Percentiles rank a stretch among this genome's conserved stretches.
phyloP scores from a whole-genome alignment of 2,329 filamentous ascomycete species.

The Erysiphe pulchra region DNA sequence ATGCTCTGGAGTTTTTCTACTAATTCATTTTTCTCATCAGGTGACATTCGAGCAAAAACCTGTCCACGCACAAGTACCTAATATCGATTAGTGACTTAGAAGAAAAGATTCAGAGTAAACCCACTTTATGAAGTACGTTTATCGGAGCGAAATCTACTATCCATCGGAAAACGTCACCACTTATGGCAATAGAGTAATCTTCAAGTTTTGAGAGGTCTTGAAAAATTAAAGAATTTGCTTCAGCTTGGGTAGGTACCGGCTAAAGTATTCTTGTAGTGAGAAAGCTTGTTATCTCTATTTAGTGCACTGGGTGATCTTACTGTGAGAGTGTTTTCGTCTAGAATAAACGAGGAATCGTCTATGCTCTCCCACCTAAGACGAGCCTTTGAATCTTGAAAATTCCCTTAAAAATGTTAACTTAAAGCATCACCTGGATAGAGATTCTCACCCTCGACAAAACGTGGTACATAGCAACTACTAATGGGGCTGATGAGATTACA shows the following conservation, averaged over 20 bases:
- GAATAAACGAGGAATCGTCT: constrained; percentile 53
- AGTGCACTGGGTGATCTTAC: constrained; percentile 16
- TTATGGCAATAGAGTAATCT: constrained; percentile 75
- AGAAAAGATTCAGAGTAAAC: constrained; percentile 7
- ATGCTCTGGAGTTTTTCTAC: constrained; percentile 94
- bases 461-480: constrained; percentile 79
- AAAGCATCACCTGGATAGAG: not conserved
- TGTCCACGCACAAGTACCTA: constrained; percentile 78
- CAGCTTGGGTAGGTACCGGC: constrained; percentile 44
- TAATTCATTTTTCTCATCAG: constrained; percentile 92
- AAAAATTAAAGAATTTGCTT: constrained; percentile 59
- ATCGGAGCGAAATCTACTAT: constrained; percentile 72
- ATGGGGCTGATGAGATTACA: constrained; percentile 58
- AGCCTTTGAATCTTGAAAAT: constrained; percentile 46
- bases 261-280: constrained; percentile 13
- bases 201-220: constrained; percentile 59
- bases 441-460: constrained; percentile 46
- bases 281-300: no score
- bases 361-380: constrained; percentile 77
- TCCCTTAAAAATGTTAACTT: constrained; percentile 19
- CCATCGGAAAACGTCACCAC: constrained; percentile 90
- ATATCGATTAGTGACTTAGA: constrained; percentile 2
- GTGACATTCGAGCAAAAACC: constrained; percentile 95
- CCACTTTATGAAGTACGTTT: constrained; percentile 45
- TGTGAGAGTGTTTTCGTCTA: constrained; percentile 56